phyloP scores from a whole-genome alignment of 768 basidiomycete genomes.

The Leucosporidium yakuticum region DNA sequence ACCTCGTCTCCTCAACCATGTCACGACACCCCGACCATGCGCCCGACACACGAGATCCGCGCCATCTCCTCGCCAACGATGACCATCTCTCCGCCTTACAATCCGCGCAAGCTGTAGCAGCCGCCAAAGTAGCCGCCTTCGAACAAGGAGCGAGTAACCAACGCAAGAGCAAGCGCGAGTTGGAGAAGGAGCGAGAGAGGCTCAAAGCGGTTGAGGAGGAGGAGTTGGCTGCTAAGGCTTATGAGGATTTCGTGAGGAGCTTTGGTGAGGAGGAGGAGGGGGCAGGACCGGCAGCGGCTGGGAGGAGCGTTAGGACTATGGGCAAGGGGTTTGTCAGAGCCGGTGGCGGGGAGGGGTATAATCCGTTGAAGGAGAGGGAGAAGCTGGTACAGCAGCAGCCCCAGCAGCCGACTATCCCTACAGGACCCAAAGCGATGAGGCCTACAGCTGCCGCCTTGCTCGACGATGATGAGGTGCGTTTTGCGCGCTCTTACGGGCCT shows the following conservation, averaged over 20 bases:
- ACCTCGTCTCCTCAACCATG: too few species aligned
- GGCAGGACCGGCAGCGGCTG: constrained; percentile 45
- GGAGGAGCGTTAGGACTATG: neutral
- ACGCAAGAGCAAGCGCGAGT: constrained; percentile 77
- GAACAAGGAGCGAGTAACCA: constrained; percentile 8
- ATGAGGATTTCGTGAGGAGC: constrained; percentile 66
- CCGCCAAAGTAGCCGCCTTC: constrained; percentile 22
- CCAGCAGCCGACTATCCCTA: constrained; percentile 7
- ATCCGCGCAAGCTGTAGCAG: constrained; percentile 11
- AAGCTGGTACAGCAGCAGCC: neutral
- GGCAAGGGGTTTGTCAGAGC: constrained; percentile 57
- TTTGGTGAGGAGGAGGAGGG: constrained; percentile 66
- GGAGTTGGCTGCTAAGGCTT: constrained; percentile 49
- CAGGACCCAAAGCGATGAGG: constrained; percentile 6
- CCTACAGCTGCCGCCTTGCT: constrained; percentile 19
- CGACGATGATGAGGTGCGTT: constrained; percentile 16
- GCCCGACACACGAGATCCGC: neutral
- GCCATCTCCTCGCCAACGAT: neutral
- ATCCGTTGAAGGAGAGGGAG: constrained; percentile 29
- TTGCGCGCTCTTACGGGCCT: neutral
- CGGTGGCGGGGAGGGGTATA: constrained; percentile 52
- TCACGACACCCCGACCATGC: too few species aligned
- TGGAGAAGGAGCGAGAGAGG: constrained; percentile 76
- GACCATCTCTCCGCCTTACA: neutral
- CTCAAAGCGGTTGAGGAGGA: constrained; percentile 46